Percentiles rank a stretch among this genome's conserved stretches.
phyloP scores from a whole-genome alignment of 164 flowering plant species.

The Warburgia ugandensis region DNA sequence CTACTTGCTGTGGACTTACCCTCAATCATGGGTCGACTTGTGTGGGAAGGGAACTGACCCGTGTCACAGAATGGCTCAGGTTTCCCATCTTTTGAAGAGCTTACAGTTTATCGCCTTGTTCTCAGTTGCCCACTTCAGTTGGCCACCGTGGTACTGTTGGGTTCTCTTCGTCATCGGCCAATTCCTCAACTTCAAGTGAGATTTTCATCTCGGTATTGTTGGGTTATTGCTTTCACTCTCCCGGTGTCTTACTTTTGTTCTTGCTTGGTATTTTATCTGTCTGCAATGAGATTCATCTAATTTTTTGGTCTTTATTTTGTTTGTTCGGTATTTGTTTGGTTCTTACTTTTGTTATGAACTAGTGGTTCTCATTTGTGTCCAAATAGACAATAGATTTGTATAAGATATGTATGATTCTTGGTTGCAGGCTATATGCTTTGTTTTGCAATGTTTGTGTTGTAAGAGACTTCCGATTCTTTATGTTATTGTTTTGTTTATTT shows the following conservation, averaged over 20 bases:
- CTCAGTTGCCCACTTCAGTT: conserved; percentile 58
- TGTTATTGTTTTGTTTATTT: no score
- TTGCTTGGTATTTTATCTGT: no score
- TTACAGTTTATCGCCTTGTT: conserved; percentile 66
- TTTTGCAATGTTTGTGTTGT: no score
- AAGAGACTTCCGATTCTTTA: no score
- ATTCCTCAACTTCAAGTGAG: conserved; percentile 85
- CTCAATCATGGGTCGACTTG: conserved; percentile 69
- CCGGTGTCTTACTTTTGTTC: not conserved
- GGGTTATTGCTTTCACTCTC: not conserved
- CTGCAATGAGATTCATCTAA: no score
- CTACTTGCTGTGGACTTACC: conserved; percentile 66
- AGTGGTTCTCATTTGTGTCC: no score
- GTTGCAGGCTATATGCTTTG: no score
- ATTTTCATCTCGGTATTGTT: not conserved
- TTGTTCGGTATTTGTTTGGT: no score
- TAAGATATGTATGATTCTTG: no score
- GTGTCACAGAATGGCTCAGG: conserved; percentile 61
- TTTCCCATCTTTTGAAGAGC: conserved; percentile 62
- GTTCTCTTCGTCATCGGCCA: conserved; percentile 73
- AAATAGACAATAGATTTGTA: no score
- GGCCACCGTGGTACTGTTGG: conserved; percentile 86
- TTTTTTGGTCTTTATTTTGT: no score
- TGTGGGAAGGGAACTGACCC: conserved; percentile 70
- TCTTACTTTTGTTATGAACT: no score